Conservation (phyloP, 2,329 filamentous ascomycete genomes). For the Herpotrichia juniperi region DNA sequence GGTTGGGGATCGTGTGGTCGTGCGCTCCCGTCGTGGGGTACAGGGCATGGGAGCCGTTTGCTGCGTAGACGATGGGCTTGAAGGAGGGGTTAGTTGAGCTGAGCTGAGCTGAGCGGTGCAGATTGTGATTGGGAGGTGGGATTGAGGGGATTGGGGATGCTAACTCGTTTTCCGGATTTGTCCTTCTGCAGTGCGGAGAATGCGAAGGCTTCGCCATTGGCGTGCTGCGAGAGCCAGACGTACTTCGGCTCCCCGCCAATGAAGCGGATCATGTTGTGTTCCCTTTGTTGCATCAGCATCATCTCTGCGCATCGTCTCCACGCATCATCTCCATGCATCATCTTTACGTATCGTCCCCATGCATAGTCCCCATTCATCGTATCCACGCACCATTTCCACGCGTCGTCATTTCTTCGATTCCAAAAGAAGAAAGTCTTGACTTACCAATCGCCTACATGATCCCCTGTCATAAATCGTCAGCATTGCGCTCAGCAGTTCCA, state of each 20-base stretch:
- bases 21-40: conserved; percentile 65
- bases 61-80: conserved; percentile 56
- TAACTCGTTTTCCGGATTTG: conserved; percentile 49
- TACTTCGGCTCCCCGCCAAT: conserved; percentile 57
- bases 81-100: background rate
- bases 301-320: background rate
- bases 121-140: background rate
- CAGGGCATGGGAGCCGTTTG: conserved; percentile 66
- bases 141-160: conserved; percentile 4
- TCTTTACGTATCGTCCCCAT: too few relatives aligned
- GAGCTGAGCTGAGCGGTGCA: background rate
- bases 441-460: conserved; percentile 68
- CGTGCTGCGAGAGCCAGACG: conserved; percentile 67
- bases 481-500: background rate
- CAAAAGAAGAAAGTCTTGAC: background rate
- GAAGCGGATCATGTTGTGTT: conserved; percentile 71
- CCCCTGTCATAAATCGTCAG: conserved; percentile 25
- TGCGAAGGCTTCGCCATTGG: conserved; percentile 64
- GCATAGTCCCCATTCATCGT: too few relatives aligned
- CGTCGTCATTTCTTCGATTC: too few relatives aligned
- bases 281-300: conserved; percentile 46
- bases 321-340: too few relatives aligned
- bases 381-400: too few relatives aligned
- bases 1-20: conserved; percentile 65
- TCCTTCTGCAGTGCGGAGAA: conserved; percentile 62